Evolutionary conservation across 73 alveolate species (phyloP).

Genomic region (Tetrahymena borealis): DNA sequence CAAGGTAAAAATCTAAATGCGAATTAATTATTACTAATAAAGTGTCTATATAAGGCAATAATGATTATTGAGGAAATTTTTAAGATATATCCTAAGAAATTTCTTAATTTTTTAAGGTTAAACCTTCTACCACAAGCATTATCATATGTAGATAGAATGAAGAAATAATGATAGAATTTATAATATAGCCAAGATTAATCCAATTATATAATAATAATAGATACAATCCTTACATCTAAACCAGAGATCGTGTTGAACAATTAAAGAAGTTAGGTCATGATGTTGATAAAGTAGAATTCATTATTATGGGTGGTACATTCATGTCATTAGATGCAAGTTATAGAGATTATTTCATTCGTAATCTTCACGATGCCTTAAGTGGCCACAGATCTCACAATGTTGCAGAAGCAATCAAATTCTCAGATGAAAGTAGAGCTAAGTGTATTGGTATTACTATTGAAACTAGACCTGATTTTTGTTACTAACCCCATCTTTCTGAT

Average conservation of each 20-base stretch:
- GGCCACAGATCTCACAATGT: slow-evolving; percentile 90
- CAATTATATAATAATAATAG: not conserved
- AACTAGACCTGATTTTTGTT: slow-evolving; percentile 97
- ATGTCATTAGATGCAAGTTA: slow-evolving; percentile 82
- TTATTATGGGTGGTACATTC: slow-evolving; percentile 98
- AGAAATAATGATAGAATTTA: not conserved
- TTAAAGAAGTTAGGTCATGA: slow-evolving; percentile 96
- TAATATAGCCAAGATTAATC: not conserved
- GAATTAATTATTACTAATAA: not conserved
- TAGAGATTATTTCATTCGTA: slow-evolving; percentile 96
- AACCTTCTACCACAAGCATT: no score
- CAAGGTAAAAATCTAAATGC: slow-evolving; percentile 46
- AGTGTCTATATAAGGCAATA: not conserved
- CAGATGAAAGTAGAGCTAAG: slow-evolving; percentile 92
- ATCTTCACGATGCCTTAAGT: slow-evolving; percentile 95
- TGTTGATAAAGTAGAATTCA: slow-evolving; percentile 95
- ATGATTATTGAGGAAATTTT: not conserved
- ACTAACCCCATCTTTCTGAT: slow-evolving; percentile 85
- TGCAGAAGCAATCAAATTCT: slow-evolving; percentile 86
- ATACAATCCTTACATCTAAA: slow-evolving; percentile 89
- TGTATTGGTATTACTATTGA: slow-evolving; percentile 97
- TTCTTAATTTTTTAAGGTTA: not conserved
- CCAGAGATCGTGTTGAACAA: slow-evolving; percentile 95
- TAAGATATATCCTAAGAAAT: not conserved
- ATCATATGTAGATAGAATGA: not conserved